Percentiles rank a stretch among this genome's conserved stretches.
Conservation (phyloP, 805 yeast genomes). For the Barnettozyma salicaria region DNA sequence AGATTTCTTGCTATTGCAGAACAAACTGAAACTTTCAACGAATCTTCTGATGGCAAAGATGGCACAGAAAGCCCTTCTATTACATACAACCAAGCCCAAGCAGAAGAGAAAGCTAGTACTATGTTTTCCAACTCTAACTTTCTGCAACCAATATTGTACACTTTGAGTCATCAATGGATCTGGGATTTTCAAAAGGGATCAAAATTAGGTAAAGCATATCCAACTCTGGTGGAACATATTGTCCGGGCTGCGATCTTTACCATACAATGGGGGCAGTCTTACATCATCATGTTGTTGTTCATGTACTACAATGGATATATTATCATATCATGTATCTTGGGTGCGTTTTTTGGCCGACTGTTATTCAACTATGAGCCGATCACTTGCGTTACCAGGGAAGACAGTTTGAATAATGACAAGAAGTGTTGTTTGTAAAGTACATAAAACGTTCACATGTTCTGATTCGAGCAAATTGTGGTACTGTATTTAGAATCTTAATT, state of each 20-base stretch:
- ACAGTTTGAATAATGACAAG: slow-evolving; percentile 27
- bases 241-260: slow-evolving; percentile 45
- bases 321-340: slow-evolving; percentile 55
- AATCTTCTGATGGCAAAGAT: slow-evolving; percentile 3
- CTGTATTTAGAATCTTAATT: no score
- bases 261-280: slow-evolving; percentile 57
- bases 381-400: slow-evolving; percentile 21
- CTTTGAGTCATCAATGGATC: slow-evolving; percentile 27
- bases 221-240: slow-evolving; percentile 45
- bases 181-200: slow-evolving; percentile 15
- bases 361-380: slow-evolving; percentile 45
- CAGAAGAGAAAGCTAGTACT: slow-evolving; percentile 10
- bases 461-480: no score
- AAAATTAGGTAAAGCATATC: slow-evolving; percentile 26
- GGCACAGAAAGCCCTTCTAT: slow-evolving; percentile 2
- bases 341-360: slow-evolving; percentile 54
- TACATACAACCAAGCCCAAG: no score
- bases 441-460: no score
- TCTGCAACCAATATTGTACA: slow-evolving; percentile 22
- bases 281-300: slow-evolving; percentile 63
- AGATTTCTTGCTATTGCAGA: slow-evolving; percentile 12
- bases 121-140: slow-evolving; percentile 14
- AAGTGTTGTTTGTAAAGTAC: slow-evolving; percentile 29
- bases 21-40: not conserved
- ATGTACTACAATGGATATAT: slow-evolving; percentile 73